Conservation (phyloP, 2,329 filamentous ascomycete genomes). For the Trichoderma brevicompactum region DNA sequence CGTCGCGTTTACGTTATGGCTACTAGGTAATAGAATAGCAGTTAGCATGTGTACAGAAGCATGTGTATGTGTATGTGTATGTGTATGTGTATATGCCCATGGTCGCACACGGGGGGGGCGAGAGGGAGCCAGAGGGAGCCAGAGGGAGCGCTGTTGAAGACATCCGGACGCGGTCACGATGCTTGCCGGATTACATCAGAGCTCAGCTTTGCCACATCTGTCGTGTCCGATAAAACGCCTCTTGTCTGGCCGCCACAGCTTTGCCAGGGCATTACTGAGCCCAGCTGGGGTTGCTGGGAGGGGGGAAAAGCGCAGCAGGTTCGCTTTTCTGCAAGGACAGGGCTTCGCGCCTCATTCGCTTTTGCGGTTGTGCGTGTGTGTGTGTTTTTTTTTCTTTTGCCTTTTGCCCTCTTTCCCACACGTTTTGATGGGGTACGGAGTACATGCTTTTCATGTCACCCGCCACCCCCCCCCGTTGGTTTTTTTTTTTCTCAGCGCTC, state of each 20-base stretch:
- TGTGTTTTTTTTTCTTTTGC: not conserved
- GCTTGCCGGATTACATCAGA: conserved; percentile 14
- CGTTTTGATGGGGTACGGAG: conserved; percentile 9
- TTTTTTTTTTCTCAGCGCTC: not conserved
- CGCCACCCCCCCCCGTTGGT: conserved; percentile 1
- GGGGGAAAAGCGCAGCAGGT: not conserved
- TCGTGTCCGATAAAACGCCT: conserved; percentile 26
- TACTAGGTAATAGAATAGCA: too few relatives aligned
- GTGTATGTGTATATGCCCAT: not conserved
- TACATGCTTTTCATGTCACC: conserved; percentile 23
- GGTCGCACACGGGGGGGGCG: not conserved
- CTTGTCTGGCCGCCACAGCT: conserved; percentile 23
- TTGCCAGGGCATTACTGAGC: conserved; percentile 14
- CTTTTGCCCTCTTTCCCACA: conserved; percentile 17
- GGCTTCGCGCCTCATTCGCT: conserved; percentile 8
- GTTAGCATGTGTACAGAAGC: too few relatives aligned
- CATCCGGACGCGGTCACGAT: conserved; percentile 10
- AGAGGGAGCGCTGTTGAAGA: not conserved
- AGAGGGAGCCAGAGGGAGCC: too few relatives aligned
- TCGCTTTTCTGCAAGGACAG: conserved; percentile 21
- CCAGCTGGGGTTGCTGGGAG: conserved; percentile 20
- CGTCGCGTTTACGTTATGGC: too few relatives aligned
- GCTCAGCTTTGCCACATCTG: conserved; percentile 27
- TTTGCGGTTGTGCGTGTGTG: not conserved
- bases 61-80: too few relatives aligned